These are phyloP conservation scores for Didymella arachidicola DNA, from an alignment of 2,329 filamentous ascomycete genomes.

Conservation along the genomic window DNA sequence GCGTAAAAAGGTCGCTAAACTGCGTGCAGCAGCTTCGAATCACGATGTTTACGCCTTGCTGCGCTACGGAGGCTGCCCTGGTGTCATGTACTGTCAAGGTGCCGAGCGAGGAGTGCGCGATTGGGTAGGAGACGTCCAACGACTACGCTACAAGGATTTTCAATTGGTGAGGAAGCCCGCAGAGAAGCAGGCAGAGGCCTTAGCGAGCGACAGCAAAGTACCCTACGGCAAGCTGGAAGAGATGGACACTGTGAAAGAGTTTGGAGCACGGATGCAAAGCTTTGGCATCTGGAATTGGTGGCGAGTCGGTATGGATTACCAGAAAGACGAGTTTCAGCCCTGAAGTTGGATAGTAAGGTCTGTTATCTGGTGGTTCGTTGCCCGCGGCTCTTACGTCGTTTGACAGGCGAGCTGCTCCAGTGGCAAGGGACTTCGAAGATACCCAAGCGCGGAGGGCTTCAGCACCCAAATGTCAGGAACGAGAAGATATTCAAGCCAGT, in stretches of 20 bases:
- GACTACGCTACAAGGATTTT: conserved; percentile 76
- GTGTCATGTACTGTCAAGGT: conserved; percentile 80
- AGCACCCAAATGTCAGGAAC: neutral
- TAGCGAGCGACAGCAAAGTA: neutral
- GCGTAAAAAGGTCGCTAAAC: conserved; percentile 72
- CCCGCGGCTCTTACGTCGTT: conserved; percentile 1
- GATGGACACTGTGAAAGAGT: conserved; percentile 69
- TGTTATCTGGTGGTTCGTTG: neutral
- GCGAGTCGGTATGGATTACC: conserved; percentile 71
- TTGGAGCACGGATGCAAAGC: conserved; percentile 67
- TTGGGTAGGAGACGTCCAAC: conserved; percentile 71
- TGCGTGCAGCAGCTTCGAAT: conserved; percentile 70
- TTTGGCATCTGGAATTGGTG: conserved; percentile 70
- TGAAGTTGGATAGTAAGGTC: neutral
- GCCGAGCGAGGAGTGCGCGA: conserved; percentile 62
- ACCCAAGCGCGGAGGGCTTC: neutral
- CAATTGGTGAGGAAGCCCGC: conserved; percentile 66
- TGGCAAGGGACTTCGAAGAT: neutral
- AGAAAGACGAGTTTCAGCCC: conserved; percentile 29
- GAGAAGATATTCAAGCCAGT: neutral
- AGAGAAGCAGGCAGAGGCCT: conserved; percentile 30
- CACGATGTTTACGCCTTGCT: conserved; percentile 70
- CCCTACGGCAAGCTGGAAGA: conserved; percentile 58
- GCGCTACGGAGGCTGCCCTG: conserved; percentile 72
- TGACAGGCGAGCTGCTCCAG: conserved; percentile 1